Percentiles rank a stretch among this genome's conserved stretches.
Evolutionary conservation across 805 yeast species (phyloP).

Genomic region (Maudiozyma bulderi): DNA sequence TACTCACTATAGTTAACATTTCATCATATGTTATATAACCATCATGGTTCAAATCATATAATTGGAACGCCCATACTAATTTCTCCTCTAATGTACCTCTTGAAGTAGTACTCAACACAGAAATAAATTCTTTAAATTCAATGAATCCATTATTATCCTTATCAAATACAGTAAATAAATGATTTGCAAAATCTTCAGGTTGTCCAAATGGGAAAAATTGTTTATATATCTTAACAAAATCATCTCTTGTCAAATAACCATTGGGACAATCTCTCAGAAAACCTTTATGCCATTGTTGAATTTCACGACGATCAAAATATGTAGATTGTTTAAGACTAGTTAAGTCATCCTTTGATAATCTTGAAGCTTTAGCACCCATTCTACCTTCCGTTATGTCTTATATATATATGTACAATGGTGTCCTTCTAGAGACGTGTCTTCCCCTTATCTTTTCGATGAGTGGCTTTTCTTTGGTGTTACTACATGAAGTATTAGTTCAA

Average conservation of each 20-base stretch:
- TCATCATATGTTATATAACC: conserved; percentile 72
- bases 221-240: conserved; percentile 83
- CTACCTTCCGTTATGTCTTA: not conserved
- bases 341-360: conserved; percentile 82
- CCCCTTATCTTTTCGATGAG: not conserved
- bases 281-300: conserved; percentile 98
- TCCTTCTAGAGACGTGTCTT: too few species aligned
- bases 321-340: conserved; percentile 75
- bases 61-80: conserved; percentile 77
- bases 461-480: too few species aligned
- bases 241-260: conserved; percentile 79
- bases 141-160: conserved; percentile 68
- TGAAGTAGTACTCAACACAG: conserved; percentile 77
- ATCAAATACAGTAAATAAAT: conserved; percentile 84
- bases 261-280: conserved; percentile 88
- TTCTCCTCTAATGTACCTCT: conserved; percentile 81
- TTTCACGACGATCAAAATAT: conserved; percentile 82
- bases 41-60: conserved; percentile 75
- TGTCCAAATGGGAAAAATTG: conserved; percentile 98
- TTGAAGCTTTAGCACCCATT: conserved; percentile 95
- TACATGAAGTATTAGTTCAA: too few species aligned
- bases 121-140: conserved; percentile 86
- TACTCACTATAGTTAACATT: conserved; percentile 65
- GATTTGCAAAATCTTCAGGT: conserved; percentile 82
- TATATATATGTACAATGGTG: too few species aligned